A percentile compares a stretch with the other conserved stretches of the same genome.
Conservation (phyloP, 2,329 filamentous ascomycete genomes). For the Incumbomyces lentus region DNA sequence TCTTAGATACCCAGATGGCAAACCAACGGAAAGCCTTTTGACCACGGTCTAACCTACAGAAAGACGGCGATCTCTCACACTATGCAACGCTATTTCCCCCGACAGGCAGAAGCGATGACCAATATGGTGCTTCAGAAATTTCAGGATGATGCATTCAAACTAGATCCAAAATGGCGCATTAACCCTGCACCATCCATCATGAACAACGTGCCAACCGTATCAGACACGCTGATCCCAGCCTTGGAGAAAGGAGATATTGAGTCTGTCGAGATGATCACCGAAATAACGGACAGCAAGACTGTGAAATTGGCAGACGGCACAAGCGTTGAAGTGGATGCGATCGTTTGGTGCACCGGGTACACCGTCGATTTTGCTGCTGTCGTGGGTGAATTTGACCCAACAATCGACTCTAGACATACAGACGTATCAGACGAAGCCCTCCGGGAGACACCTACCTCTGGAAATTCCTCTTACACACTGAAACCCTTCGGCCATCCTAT, state of each 20-base stretch:
- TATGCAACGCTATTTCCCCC: conserved; percentile 10
- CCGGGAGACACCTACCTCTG: too few species aligned
- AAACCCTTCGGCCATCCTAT: too few species aligned
- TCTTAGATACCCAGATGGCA: conserved; percentile 11
- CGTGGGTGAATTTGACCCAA: conserved; percentile 21
- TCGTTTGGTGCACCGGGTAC: conserved; percentile 30
- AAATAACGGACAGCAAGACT: conserved; percentile 18
- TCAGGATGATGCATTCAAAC: conserved; percentile 10
- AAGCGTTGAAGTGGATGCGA: conserved; percentile 24
- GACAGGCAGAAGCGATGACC: too few species aligned
- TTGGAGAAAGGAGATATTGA: conserved; percentile 22
- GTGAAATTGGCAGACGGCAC: conserved; percentile 25
- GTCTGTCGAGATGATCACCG: conserved; percentile 8
- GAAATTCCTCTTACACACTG: too few species aligned
- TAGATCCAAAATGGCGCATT: conserved; percentile 18
- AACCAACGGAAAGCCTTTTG: conserved; percentile 14
- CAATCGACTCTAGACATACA: conserved; percentile 6
- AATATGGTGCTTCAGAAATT: conserved; percentile 2
- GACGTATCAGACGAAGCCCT: too few species aligned
- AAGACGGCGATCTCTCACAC: conserved; percentile 11
- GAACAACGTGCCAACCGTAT: conserved; percentile 23
- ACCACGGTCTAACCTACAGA: conserved; percentile 17
- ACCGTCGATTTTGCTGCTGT: conserved; percentile 21
- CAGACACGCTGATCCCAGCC: conserved; percentile 23
- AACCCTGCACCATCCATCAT: conserved; percentile 21